Percentiles rank a stretch among this genome's conserved stretches.
phyloP scores from a whole-genome alignment of 2,329 filamentous ascomycete genomes.

The Xylaria hypoxylon region DNA sequence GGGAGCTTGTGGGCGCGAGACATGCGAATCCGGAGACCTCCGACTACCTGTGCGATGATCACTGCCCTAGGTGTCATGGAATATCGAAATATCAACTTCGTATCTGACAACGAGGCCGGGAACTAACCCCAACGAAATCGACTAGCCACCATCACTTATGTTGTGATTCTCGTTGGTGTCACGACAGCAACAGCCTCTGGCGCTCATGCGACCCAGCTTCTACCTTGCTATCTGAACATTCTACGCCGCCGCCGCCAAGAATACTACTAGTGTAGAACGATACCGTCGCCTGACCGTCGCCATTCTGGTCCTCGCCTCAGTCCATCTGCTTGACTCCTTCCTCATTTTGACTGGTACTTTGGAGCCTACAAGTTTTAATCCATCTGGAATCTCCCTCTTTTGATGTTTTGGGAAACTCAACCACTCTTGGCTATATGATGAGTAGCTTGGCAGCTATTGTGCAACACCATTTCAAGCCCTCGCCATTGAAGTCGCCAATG shows the following conservation, averaged over 20 bases:
- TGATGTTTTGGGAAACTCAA: constrained; percentile 41
- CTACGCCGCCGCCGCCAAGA: constrained; percentile 34
- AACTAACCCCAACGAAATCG: background rate
- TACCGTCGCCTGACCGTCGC: constrained; percentile 22
- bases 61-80: background rate
- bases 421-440: constrained; percentile 34
- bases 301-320: constrained; percentile 18
- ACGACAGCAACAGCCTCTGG: constrained; percentile 11
- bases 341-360: constrained; percentile 42
- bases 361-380: constrained; percentile 23
- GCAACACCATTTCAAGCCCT: constrained; percentile 31
- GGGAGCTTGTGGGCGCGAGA: constrained; percentile 13
- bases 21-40: constrained; percentile 35
- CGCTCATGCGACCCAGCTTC: constrained; percentile 2
- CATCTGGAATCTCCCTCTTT: constrained; percentile 28
- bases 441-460: constrained; percentile 34
- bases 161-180: constrained; percentile 7
- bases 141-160: constrained; percentile 14
- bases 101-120: background rate
- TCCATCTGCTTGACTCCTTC: constrained; percentile 41
- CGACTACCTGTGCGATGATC: constrained; percentile 29
- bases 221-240: constrained; percentile 16
- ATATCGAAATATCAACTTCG: background rate
- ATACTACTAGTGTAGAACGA: constrained; percentile 14
- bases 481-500: background rate